Conservation (phyloP, 306 rosid genomes). For the Senna tora region DNA sequence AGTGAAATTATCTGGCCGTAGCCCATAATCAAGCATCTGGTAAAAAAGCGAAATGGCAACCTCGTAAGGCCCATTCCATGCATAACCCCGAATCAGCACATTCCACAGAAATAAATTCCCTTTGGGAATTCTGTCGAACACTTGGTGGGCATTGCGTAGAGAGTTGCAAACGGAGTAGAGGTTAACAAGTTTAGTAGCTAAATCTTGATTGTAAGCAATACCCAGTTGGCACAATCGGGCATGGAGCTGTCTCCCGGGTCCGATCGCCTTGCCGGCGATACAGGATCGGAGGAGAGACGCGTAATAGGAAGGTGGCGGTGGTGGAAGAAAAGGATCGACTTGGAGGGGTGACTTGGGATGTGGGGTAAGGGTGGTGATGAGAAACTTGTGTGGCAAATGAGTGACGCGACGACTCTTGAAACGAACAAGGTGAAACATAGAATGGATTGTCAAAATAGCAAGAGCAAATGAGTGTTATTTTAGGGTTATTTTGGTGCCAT, state of each 20-base stretch:
- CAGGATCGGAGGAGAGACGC: constrained; percentile 63
- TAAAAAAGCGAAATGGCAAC: constrained; percentile 60
- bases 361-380: constrained; percentile 14
- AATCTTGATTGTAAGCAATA: constrained; percentile 44
- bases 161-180: constrained; percentile 52
- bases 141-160: constrained; percentile 51
- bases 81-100: constrained; percentile 74
- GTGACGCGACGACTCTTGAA: constrained; percentile 28
- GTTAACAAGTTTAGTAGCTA: constrained; percentile 64
- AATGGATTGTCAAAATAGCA: no score
- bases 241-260: constrained; percentile 69
- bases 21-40: constrained; percentile 58
- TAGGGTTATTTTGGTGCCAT: no score
- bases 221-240: constrained; percentile 65
- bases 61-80: constrained; percentile 78
- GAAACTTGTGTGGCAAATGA: constrained; percentile 38
- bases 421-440: constrained; percentile 23
- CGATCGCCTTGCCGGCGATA: constrained; percentile 50
- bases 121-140: constrained; percentile 69
- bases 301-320: constrained; percentile 36
- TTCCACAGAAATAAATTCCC: constrained; percentile 80
- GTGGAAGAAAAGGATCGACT: constrained; percentile 21
- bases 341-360: constrained; percentile 23
- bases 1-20: constrained; percentile 71
- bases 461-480: no score